Base-by-base conservation (phyloP, 208 protist genomes). In the Crithidia bombi region DNA sequence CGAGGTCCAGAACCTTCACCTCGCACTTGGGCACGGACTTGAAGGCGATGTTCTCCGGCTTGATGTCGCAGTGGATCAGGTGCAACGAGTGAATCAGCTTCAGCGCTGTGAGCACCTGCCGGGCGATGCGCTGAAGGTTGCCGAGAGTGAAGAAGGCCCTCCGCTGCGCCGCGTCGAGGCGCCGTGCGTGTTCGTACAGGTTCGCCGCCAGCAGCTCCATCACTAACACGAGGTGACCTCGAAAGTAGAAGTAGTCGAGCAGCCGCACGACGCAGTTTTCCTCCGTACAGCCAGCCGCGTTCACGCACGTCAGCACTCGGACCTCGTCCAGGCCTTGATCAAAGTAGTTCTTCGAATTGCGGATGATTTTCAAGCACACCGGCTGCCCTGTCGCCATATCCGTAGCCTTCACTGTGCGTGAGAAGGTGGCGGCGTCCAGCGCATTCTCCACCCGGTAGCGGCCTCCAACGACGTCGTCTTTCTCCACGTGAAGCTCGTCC, bases 61-160 rank as follows among this genome's bases (percentile, higher is more conserved):
- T 99, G 65, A 99, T 90, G 73, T 99, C 98, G 69, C 97, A 99
- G 79, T 99, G 98, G 72, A 99, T 99, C 44, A 98, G 66, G 17
- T 74, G 54, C 14, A 96, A 63, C n/a, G 61, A 80, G 79, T 98
- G 93, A 36, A 97, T 77, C 55, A 91, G 96, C 26, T 55, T 54
- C 12, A 97, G 79, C 1, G 84, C 80, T 1, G 58, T 87, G 17
- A 97, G 79, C 38, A 95, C 78, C 76, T 92, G 83, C 30, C 63
- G 61, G 15, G 90, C 79, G 26, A 97, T 93, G 41, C 67, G 63
- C 66, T 95, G 91, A 21, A 98, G 58, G 11, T 91, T 81, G 32
- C 81, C 72, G 38, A 97, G 68, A 14, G 82, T 96, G 73, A 98
- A 98, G 75, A 95, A 98, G 17, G 75, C 65, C 50, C 80, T 66